Evolutionary conservation across 306 rosid genomes (phyloP), one percentile per base, ranked within the genome.

Genomic region (Pueraria montana): DNA sequence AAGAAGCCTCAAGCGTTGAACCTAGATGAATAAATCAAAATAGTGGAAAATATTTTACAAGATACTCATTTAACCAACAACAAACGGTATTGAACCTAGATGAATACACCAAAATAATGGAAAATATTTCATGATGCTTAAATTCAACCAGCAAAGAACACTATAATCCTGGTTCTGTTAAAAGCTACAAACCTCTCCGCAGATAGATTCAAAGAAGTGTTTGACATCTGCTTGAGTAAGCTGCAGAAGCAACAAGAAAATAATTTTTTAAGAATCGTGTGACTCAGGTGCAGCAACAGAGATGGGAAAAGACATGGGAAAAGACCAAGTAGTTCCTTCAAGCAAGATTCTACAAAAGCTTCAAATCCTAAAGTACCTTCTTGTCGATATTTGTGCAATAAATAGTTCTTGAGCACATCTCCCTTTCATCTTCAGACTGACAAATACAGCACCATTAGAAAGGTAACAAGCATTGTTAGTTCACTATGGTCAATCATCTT

Each of bases 341-440:
- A 76, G 30, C 40, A 52, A 48, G 83, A 87, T 79, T 38, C 56
- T 50, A 65, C 34, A 40, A 61, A 34, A 64, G 43, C 17, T 12
- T 23, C 45, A 63, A 74, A 77, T 71, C 76, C 79, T 80, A 61
- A 74, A 65, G 21, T 88, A 96, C 99, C 99, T 92, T 96, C 90
- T 94, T 96, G 94, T 94, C 99, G 48, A 96, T 87, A 87, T 94
- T 96, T 61, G 99, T 96, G 91, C 99, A 96, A 84, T 96, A 96
- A 79, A 96, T 96, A 43, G 99, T 96, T 79, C 99, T 94, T 68
- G 98, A 91, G 91, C 99, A 96, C 99, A 96, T 96, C 89, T 96
- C 99, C 32, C 98, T 91, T 74, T 96, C 99, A 83, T 96, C 99
- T 43, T 91, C 91, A 52, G 98, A 96, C 99, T 96, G 92, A 70